Base-by-base conservation (phyloP, 2,329 filamentous ascomycete genomes). In the Neopestalotiopsis rosae region DNA sequence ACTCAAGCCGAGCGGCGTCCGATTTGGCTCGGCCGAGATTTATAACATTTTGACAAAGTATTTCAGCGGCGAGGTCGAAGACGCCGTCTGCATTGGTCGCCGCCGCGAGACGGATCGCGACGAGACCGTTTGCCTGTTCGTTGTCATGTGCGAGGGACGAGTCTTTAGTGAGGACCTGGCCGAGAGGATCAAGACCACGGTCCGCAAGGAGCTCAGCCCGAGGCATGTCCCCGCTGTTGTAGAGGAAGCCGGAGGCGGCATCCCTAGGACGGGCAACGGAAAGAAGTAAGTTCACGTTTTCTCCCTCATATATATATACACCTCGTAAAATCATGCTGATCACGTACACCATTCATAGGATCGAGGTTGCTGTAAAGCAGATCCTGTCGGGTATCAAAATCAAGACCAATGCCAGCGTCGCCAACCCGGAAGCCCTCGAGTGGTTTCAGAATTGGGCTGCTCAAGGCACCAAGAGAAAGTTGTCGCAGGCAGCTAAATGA, bases 361-460 rank as follows among this genome's bases (percentile, higher is more conserved):
- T 99, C 69, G 95, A 99, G 80, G 94, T 97, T 62, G 94, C 94
- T 0, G 95, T 98, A 5, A 98, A 98, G 85, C 95, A 98, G 81
- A 98, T 98, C 59, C 83, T 99, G 1, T 97, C 94, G 34, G 95
- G 95, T 0, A 84, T 95, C 80, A 89, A 93, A 66, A 90, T 98
- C 72, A 95, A 94, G 84, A 96, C 94, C 0, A 94, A 94, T 63
- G 94, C 95, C 0, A 97, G 94, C 76, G 95, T 98, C n/a, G 94
- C 94, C 4, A 98, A 98, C 79, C 91, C 93, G 1, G 92, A 91
- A 73, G 94, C 95, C 72, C 81, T 99, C 73, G 91, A 94, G 56
- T 98, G 94, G 92, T 98, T 98, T 81, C 87, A 89, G 72, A 82
- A 87, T 40, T 98, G 95, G 95, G 89, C 91, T 13, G 7, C 61